phyloP scores from a whole-genome alignment of 148 eudicot species.

The Hydrangea macrophylla region DNA sequence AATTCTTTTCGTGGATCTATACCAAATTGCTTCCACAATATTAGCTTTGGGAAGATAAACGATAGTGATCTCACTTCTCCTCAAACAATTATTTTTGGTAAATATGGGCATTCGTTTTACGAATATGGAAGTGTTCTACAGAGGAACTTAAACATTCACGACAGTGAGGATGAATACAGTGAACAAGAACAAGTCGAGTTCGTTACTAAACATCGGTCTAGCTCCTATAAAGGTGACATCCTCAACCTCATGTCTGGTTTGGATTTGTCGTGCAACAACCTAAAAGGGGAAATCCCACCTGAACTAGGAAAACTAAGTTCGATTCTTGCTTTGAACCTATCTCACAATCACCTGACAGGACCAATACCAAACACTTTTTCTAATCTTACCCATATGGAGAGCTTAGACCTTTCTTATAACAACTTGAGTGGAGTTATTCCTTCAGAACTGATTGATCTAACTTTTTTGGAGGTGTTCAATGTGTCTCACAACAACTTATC shows the following conservation, averaged over 20 bases:
- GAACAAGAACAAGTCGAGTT: not conserved
- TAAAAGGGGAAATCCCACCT: conserved; percentile 1
- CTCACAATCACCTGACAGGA: not conserved
- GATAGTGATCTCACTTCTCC: not conserved
- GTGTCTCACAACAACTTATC: too few relatives aligned
- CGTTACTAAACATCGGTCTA: not conserved
- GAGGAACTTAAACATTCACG: not conserved
- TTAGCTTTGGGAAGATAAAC: not conserved
- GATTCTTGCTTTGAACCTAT: not conserved
- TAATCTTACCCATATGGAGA: not conserved
- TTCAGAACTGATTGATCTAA: not conserved
- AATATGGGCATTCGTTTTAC: not conserved
- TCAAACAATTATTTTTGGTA: accelerated
- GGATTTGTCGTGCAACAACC: conserved; percentile 10
- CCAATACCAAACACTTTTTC: not conserved
- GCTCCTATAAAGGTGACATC: conserved; percentile 3
- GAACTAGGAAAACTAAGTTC: not conserved
- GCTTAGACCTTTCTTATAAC: too few relatives aligned
- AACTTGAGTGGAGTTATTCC: too few relatives aligned
- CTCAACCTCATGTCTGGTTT: conserved; percentile 12
- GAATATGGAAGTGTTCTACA: not conserved
- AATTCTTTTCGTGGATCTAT: conserved; percentile 5
- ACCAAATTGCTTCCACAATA: conserved; percentile 2
- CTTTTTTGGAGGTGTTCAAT: not conserved
- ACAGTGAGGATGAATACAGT: not conserved